These are phyloP conservation scores for Hippophae gyantsensis DNA, from an alignment of 306 rosid species.

Conservation along the genomic window DNA sequence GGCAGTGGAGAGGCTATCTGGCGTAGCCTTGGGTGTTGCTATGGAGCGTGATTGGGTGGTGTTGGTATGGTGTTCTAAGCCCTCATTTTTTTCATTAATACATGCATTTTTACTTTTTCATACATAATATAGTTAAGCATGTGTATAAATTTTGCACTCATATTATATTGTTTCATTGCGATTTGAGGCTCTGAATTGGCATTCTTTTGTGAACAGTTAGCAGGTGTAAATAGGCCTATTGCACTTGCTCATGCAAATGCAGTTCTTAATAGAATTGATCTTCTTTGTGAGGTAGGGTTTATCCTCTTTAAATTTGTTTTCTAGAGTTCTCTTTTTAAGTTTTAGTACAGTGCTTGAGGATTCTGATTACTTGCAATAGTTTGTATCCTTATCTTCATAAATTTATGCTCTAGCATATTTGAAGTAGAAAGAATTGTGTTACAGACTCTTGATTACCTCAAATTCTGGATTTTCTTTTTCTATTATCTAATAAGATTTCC, in stretches of 20 bases:
- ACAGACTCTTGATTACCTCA: background rate
- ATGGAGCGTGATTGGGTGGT: slow-evolving; percentile 99
- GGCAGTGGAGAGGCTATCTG: slow-evolving; percentile 80
- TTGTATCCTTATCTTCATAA: slow-evolving; percentile 10
- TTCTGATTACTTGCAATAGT: slow-evolving; percentile 5
- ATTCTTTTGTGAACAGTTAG: slow-evolving; percentile 47
- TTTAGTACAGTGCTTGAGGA: too few relatives aligned
- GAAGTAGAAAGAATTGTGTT: background rate
- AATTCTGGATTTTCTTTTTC: background rate
- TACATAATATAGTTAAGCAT: too few relatives aligned
- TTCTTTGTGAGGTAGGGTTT: slow-evolving; percentile 67
- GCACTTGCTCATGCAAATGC: slow-evolving; percentile 97
- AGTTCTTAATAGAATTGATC: slow-evolving; percentile 79
- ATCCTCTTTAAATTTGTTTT: slow-evolving; percentile 1
- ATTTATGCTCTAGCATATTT: background rate
- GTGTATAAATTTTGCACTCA: background rate
- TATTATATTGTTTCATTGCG: background rate
- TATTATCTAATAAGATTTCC: background rate
- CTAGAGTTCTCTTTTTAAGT: background rate
- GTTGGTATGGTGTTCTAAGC: slow-evolving; percentile 45
- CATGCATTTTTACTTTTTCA: background rate
- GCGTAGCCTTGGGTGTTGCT: slow-evolving; percentile 82
- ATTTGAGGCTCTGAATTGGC: slow-evolving; percentile 8
- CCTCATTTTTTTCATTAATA: slow-evolving; percentile 16
- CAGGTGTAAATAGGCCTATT: slow-evolving; percentile 86